Conservation (phyloP, 1,139 yeast genomes). For the Diutina sp. region DNA sequence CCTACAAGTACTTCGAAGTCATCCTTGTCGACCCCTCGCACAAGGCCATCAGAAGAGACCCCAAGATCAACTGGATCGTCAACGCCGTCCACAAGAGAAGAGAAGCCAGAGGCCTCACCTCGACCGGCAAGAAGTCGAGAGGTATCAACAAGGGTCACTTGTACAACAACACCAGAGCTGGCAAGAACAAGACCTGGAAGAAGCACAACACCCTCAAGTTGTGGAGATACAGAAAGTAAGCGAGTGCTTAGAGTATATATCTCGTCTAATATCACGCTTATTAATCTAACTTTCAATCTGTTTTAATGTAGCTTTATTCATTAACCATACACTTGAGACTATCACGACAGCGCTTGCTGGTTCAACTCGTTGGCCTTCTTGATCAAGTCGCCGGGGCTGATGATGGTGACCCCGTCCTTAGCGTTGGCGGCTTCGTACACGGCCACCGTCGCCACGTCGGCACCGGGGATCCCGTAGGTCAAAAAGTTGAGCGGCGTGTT, state of each 20-base stretch:
- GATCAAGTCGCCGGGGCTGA: not conserved
- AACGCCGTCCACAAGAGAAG: slow-evolving; percentile 99
- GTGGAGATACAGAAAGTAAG: slow-evolving; percentile 98
- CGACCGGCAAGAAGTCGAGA: slow-evolving; percentile 98
- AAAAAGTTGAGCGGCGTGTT: not conserved
- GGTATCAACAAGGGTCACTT: slow-evolving; percentile 99
- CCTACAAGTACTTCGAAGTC: slow-evolving; percentile 98
- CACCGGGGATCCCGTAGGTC: not conserved
- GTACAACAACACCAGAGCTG: slow-evolving; percentile 96
- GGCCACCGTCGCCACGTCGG: not conserved
- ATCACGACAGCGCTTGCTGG: not conserved
- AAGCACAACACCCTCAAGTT: slow-evolving; percentile 96
- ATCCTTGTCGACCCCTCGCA: slow-evolving; percentile 95
- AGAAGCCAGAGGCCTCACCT: slow-evolving; percentile 97
- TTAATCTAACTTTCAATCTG: not conserved
- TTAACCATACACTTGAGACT: not conserved
- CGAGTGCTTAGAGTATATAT: slow-evolving; percentile 5
- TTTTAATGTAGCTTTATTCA: not conserved
- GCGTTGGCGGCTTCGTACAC: slow-evolving; percentile 1
- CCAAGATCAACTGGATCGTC: slow-evolving; percentile 99
- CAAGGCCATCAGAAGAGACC: slow-evolving; percentile 98
- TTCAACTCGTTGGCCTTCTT: not conserved
- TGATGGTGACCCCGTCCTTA: not conserved
- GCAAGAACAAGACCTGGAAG: slow-evolving; percentile 99
- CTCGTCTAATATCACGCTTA: not conserved